A percentile compares a stretch with the other conserved stretches of the same genome.
Conservation (phyloP, 2,329 filamentous ascomycete species). For the Lithohypha guttulata region DNA sequence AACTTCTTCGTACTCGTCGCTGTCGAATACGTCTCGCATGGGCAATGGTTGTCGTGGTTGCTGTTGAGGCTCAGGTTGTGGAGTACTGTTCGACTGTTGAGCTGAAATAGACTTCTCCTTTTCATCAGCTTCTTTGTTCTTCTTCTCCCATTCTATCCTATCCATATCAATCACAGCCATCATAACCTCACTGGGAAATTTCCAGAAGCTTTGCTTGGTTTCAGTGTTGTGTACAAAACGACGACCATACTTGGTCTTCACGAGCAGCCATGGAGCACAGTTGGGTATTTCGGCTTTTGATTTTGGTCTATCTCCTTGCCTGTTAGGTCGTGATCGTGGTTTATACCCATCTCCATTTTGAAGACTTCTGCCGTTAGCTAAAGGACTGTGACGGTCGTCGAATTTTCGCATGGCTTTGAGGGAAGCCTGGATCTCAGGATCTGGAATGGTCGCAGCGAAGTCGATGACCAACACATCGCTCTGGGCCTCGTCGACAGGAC, state of each 20-base stretch:
- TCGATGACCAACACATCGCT: slow-evolving; percentile 19
- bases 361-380: slow-evolving; percentile 42
- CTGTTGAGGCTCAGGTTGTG: slow-evolving; percentile 6
- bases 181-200: slow-evolving; percentile 78
- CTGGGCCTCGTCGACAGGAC: slow-evolving; percentile 39
- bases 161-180: slow-evolving; percentile 61
- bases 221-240: slow-evolving; percentile 81
- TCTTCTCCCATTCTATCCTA: slow-evolving; percentile 56
- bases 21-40: slow-evolving; percentile 42
- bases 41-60: slow-evolving; percentile 19
- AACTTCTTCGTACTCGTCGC: slow-evolving; percentile 66
- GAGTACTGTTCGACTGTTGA: slow-evolving; percentile 14
- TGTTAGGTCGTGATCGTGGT: slow-evolving; percentile 44
- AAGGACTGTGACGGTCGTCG: slow-evolving; percentile 28
- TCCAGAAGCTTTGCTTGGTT: slow-evolving; percentile 89
- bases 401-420: slow-evolving; percentile 19
- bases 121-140: slow-evolving; percentile 13
- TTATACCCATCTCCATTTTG: slow-evolving; percentile 42
- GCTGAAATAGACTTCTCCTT: slow-evolving; percentile 17
- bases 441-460: slow-evolving; percentile 19
- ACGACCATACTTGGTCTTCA: slow-evolving; percentile 82
- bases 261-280: slow-evolving; percentile 76
- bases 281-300: slow-evolving; percentile 68
- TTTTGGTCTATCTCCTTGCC: slow-evolving; percentile 63
- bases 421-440: slow-evolving; percentile 17